Conservation (phyloP, 768 basidiomycete genomes). For the Tylopilus rubrobrunneus region DNA sequence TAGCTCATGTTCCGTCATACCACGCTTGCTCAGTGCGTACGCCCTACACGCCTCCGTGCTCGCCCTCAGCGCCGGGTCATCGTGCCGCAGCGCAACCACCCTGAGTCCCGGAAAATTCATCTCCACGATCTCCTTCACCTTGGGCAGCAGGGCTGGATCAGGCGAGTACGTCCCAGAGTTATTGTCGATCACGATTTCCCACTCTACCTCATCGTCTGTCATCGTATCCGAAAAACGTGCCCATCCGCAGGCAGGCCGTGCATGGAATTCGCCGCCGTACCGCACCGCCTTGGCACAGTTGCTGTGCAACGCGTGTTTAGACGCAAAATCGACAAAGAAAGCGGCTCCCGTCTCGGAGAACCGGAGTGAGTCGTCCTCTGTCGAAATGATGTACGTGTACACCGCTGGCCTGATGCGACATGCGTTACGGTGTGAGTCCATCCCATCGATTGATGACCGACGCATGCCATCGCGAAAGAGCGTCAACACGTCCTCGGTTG, state of each 20-base stretch:
- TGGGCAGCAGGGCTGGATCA: slow-evolving; percentile 55
- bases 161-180: slow-evolving; percentile 85
- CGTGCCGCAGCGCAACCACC: slow-evolving; percentile 51
- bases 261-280: slow-evolving; percentile 79
- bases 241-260: slow-evolving; percentile 68
- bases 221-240: slow-evolving; percentile 52
- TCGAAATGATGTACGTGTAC: slow-evolving; percentile 81
- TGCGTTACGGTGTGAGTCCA: slow-evolving; percentile 21
- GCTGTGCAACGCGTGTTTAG: slow-evolving; percentile 82
- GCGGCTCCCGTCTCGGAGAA: slow-evolving; percentile 87
- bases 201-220: slow-evolving; percentile 53
- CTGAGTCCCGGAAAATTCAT: slow-evolving; percentile 68
- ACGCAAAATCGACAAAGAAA: slow-evolving; percentile 83
- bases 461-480: slow-evolving; percentile 47
- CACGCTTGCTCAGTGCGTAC: slow-evolving; percentile 61
- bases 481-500: slow-evolving; percentile 43
- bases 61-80: slow-evolving; percentile 51
- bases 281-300: slow-evolving; percentile 66
- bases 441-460: slow-evolving; percentile 11
- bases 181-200: slow-evolving; percentile 86
- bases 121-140: slow-evolving; percentile 59
- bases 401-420: slow-evolving; percentile 71
- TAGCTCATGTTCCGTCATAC: slow-evolving; percentile 55
- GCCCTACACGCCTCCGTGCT: slow-evolving; percentile 65
- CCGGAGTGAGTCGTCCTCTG: slow-evolving; percentile 70